Conservation (phyloP, 441 rosid genomes). For the Flueggea neowawraea region DNA sequence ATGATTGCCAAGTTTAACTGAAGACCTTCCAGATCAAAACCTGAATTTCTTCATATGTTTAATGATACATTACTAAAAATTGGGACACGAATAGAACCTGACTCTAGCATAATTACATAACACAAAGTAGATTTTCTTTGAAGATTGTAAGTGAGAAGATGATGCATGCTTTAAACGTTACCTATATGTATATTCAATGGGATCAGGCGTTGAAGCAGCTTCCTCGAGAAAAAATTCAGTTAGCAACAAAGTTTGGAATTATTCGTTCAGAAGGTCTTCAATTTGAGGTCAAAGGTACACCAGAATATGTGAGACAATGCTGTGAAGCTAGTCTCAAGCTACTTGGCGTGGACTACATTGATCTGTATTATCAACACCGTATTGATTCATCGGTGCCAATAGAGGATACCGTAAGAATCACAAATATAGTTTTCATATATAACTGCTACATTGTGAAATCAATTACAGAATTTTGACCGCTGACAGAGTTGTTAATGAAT, state of each 20-base stretch:
- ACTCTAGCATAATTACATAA: no score
- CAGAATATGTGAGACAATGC: constrained; percentile 40
- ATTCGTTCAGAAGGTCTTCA: neutral
- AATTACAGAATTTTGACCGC: neutral
- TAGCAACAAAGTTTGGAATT: constrained; percentile 52
- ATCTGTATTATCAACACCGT: constrained; percentile 52
- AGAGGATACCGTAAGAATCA: constrained; percentile 41
- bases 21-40: neutral
- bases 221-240: constrained; percentile 41
- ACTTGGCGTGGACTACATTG: constrained; percentile 44
- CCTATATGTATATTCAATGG: no score
- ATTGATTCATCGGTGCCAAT: constrained; percentile 46
- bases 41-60: neutral
- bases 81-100: no score
- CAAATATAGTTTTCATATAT: neutral
- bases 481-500: neutral
- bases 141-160: neutral
- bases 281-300: constrained; percentile 27
- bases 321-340: constrained; percentile 48
- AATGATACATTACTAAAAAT: neutral
- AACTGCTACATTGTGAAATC: neutral
- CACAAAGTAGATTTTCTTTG: neutral
- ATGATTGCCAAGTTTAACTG: constrained; percentile 38
- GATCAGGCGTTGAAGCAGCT: constrained; percentile 37
- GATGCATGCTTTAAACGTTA: no score